A percentile compares a stretch with the other conserved stretches of the same genome.
phyloP scores from a whole-genome alignment of 1,139 yeast genomes.

The Geotrichum klebahnii region DNA sequence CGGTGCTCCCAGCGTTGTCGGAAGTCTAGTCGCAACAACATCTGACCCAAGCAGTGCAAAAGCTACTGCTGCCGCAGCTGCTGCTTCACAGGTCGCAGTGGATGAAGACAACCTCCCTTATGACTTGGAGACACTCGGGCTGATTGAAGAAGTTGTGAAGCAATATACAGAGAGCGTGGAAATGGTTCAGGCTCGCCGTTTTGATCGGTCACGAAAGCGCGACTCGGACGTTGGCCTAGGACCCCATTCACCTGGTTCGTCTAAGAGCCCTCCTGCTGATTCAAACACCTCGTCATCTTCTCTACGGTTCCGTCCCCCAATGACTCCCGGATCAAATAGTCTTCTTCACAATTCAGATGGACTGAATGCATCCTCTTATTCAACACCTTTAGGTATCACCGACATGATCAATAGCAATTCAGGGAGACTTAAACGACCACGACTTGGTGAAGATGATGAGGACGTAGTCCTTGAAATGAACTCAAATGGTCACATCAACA shows the following conservation, averaged over 20 bases:
- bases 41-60: no score
- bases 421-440: neutral
- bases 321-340: constrained; percentile 1
- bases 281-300: neutral
- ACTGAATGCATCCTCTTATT: neutral
- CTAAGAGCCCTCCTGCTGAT: constrained; percentile 2
- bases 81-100: neutral
- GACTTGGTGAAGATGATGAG: constrained; percentile 1
- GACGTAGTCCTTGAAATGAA: neutral
- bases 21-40: no score
- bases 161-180: constrained; percentile 21
- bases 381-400: neutral
- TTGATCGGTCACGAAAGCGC: constrained; percentile 3
- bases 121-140: constrained; percentile 19
- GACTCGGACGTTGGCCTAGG: constrained; percentile 3
- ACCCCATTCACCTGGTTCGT: constrained; percentile 7
- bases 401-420: constrained; percentile 1
- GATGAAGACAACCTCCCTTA: constrained; percentile 17
- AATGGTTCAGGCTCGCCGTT: constrained; percentile 8
- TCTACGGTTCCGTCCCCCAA: constrained; percentile 6
- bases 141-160: constrained; percentile 20
- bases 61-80: neutral
- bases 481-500: neutral
- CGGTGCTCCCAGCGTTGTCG: no score
- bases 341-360: neutral